Conservation (phyloP, 345 rosid genomes). For the Pseudoturritis turrita region DNA sequence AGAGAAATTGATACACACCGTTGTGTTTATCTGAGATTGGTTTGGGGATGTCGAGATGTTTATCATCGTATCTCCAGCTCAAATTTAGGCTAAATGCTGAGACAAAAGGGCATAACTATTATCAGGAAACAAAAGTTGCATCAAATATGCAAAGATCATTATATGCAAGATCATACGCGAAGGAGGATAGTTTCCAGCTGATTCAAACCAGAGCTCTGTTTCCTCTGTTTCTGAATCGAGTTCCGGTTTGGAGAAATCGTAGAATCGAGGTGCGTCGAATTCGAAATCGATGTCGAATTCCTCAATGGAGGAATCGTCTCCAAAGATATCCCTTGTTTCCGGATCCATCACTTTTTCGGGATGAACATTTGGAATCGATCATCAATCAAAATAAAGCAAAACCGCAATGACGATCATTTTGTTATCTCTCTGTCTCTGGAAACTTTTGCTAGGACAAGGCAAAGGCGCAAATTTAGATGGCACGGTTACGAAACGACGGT, state of each 20-base stretch:
- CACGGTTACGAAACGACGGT: constrained; percentile 20
- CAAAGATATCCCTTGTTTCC: constrained; percentile 17
- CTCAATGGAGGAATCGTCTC: constrained; percentile 5
- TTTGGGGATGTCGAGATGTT: constrained; percentile 5
- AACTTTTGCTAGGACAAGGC: neutral
- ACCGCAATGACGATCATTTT: neutral
- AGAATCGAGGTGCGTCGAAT: constrained; percentile 66
- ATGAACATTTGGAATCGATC: neutral
- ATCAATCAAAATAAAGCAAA: neutral
- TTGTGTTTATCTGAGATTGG: constrained; percentile 19
- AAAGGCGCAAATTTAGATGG: constrained; percentile 16
- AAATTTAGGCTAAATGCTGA: constrained; percentile 20
- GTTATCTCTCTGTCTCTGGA: neutral
- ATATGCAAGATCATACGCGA: constrained; percentile 51
- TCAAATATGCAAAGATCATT: neutral
- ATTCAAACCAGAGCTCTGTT: constrained; percentile 63
- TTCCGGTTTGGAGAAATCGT: constrained; percentile 55
- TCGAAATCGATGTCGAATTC: constrained; percentile 55
- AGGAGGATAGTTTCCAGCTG: constrained; percentile 55
- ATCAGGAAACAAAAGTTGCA: neutral
- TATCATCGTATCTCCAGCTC: constrained; percentile 24
- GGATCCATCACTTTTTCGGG: constrained; percentile 23
- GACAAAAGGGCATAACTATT: neutral
- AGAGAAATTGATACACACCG: neutral
- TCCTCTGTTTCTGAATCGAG: constrained; percentile 38